A percentile compares a stretch with the other conserved stretches of the same genome.
Evolutionary conservation across 192 early-diverging fungal species (phyloP).

Genomic region (Coemansia interrupta): DNA sequence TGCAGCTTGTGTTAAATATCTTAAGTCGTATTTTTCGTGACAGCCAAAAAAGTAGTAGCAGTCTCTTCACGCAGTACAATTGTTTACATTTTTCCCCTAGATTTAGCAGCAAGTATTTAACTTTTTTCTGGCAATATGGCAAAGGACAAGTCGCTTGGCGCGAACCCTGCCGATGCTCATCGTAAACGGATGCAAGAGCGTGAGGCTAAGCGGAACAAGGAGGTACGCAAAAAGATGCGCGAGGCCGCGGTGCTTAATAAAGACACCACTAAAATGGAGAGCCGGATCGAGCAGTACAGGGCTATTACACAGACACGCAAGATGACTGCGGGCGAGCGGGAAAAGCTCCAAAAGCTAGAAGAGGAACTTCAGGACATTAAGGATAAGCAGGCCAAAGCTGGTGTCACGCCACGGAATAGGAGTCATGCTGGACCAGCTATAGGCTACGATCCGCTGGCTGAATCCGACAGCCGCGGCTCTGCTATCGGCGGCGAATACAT

Average conservation of each 20-base stretch:
- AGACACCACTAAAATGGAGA: constrained; percentile 41
- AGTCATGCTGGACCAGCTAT: neutral
- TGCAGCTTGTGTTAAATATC: no score
- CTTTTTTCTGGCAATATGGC: constrained; percentile 17
- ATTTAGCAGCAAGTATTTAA: neutral
- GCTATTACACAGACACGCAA: constrained; percentile 21
- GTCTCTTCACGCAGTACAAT: no score
- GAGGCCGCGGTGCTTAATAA: constrained; percentile 29
- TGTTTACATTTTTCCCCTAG: neutral
- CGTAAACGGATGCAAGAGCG: constrained; percentile 37
- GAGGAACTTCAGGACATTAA: constrained; percentile 30
- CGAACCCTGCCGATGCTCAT: constrained; percentile 26
- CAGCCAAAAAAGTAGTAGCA: no score
- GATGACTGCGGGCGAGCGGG: constrained; percentile 37
- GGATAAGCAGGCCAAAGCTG: constrained; percentile 34
- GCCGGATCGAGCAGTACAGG: constrained; percentile 39
- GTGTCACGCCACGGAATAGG: constrained; percentile 15
- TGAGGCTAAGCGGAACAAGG: constrained; percentile 46
- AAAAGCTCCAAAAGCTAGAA: constrained; percentile 29
- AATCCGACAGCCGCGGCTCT: neutral
- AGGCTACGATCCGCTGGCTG: constrained; percentile 43
- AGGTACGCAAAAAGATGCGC: constrained; percentile 39
- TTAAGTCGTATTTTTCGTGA: no score
- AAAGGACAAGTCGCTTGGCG: constrained; percentile 25
- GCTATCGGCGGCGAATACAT: constrained; percentile 13